These are phyloP conservation scores for Trichoderma orchidacearum DNA, from an alignment of 495 filamentous ascomycete genomes.

Conservation along the genomic window DNA sequence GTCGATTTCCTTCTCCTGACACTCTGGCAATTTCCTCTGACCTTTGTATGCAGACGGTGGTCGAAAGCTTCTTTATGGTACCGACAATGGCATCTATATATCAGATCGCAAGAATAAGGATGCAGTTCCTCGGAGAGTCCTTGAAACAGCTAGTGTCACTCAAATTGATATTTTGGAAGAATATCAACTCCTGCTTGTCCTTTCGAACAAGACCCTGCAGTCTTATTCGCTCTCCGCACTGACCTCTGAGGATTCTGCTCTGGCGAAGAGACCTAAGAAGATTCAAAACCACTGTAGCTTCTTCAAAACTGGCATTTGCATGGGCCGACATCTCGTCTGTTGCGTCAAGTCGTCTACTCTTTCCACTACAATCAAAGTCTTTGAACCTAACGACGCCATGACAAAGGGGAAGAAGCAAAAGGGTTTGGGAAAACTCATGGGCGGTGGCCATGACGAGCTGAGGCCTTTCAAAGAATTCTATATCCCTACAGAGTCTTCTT, in stretches of 20 bases:
- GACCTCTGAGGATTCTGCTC: conserved; percentile 64
- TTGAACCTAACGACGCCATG: conserved; percentile 87
- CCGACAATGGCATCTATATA: conserved; percentile 84
- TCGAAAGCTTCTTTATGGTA: conserved; percentile 84
- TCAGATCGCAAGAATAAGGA: conserved; percentile 84
- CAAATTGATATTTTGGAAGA: conserved; percentile 95
- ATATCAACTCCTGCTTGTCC: conserved; percentile 79
- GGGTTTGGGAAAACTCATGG: conserved; percentile 88
- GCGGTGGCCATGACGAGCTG: conserved; percentile 80
- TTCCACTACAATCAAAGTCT: conserved; percentile 92
- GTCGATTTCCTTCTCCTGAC: background rate
- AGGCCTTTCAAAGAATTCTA: conserved; percentile 99
- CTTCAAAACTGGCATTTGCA: conserved; percentile 92
- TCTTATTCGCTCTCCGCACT: conserved; percentile 76
- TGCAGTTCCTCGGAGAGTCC: conserved; percentile 63
- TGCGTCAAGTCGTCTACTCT: conserved; percentile 84
- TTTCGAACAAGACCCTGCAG: conserved; percentile 79
- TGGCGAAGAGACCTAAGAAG: conserved; percentile 84
- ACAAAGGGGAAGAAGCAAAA: conserved; percentile 81
- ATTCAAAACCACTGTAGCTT: conserved; percentile 96
- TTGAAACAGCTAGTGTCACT: conserved; percentile 78
- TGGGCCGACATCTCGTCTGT: conserved; percentile 87
- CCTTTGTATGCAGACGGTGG: conserved; percentile 54
- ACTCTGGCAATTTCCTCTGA: conserved; percentile 15
- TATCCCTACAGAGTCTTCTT: conserved; percentile 90